Evolutionary conservation across 1,284 basidiomycete species (phyloP).

Genomic region (Cryptococcus jaspeensis): DNA sequence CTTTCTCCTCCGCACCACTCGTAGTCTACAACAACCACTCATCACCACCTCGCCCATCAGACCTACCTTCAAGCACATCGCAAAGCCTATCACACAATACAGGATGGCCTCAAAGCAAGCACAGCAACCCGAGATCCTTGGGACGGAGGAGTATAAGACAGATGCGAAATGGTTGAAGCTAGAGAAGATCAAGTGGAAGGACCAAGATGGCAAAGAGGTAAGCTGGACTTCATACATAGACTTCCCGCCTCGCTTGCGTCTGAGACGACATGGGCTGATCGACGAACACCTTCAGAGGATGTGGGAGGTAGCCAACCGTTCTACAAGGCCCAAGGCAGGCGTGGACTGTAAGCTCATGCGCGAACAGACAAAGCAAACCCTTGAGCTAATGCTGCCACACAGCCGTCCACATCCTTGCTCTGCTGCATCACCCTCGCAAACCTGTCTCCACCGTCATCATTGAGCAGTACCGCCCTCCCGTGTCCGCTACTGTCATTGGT

Average conservation of each 20-base stretch:
- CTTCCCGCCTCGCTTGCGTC: too few relatives aligned
- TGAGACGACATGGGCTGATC: too few relatives aligned
- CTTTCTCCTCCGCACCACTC: background rate
- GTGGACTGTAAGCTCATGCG: conserved; percentile 65
- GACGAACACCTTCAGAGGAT: conserved; percentile 61
- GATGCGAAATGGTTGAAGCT: conserved; percentile 49
- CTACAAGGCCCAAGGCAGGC: conserved; percentile 67
- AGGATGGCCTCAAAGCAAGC: conserved; percentile 2
- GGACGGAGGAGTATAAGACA: conserved; percentile 34
- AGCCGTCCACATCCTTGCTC: conserved; percentile 77
- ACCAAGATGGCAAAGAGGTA: conserved; percentile 71
- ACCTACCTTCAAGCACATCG: background rate
- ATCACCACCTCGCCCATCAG: background rate
- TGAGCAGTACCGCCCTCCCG: conserved; percentile 82
- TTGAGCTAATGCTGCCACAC: conserved; percentile 30
- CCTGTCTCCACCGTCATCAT: conserved; percentile 71
- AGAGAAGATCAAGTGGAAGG: conserved; percentile 63
- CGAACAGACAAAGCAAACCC: background rate
- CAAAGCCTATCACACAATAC: background rate
- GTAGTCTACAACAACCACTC: too few relatives aligned
- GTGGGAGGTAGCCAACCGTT: conserved; percentile 84
- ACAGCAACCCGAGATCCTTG: conserved; percentile 37
- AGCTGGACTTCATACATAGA: conserved; percentile 11
- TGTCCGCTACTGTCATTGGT: conserved; percentile 72
- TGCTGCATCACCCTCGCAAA: conserved; percentile 66